Evolutionary conservation across 1,139 yeast species (phyloP), one percentile per base, ranked within the genome.

Genomic region (Yamadazyma spencermartinsiae): DNA sequence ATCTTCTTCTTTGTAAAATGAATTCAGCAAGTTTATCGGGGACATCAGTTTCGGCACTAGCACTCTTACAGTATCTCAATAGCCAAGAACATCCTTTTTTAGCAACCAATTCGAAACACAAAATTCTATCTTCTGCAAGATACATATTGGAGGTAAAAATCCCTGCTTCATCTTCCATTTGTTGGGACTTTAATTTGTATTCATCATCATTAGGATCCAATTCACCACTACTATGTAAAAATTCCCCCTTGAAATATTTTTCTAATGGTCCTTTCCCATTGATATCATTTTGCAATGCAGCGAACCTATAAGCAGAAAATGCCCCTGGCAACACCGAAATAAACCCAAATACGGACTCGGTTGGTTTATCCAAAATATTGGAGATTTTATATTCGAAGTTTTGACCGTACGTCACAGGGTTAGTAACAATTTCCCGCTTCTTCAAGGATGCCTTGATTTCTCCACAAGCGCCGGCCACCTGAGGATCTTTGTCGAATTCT

Each of bases 381-480:
- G 74, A 68, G 35, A 69, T 68, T 44, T 70, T 70, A 43, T 70
- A 70, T 52, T 72, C 77, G 44, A 72, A 72, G 50, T 72, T 72
- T 46, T 72, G 77, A 4, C 72, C 76, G 41, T 69, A 69, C 18
- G 72, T 75, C 21, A 72, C 54, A 11, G 77, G 77, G 46, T 72
- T 72, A 23, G 74, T 68, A 26, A 67, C 42, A 45, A 72, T 57
- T 50, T 71, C 76, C 31, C 68, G 50, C 43, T 65, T 68, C 35
- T 60, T 60, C 46, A 71, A 61, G 10, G 68, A 59, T 0, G 76
- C 74, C 40, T 69, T 71, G 45, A 72, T 72, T 47, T 72, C 77
- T 17, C 77, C 77, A 64, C 76, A 72, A 5, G 76, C 74, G 33
- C 77, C 77, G 1, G 77, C 77, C 16, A 72, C 76, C 41, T 60